Evolutionary conservation across 1,284 basidiomycete species (phyloP).

Genomic region (Sphagnurus paluster): DNA sequence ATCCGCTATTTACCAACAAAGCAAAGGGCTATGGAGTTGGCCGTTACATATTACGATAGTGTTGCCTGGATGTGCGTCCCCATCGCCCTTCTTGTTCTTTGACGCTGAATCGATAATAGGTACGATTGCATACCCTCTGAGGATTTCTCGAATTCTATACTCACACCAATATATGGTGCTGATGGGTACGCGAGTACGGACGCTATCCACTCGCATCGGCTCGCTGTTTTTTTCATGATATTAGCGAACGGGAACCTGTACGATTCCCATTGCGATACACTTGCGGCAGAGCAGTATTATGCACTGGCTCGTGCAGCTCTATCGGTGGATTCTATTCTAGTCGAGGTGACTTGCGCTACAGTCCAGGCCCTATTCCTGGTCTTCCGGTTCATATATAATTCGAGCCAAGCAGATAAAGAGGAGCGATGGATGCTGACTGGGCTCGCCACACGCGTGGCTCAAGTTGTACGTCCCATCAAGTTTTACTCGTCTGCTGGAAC

Average conservation of each 20-base stretch:
- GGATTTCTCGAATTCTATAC: conserved; percentile 38
- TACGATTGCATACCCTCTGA: conserved; percentile 40
- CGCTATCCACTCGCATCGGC: conserved; percentile 42
- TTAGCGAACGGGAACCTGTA: conserved; percentile 45
- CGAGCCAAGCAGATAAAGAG: conserved; percentile 44
- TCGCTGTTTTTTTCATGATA: conserved; percentile 51
- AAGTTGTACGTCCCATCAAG: conserved; percentile 37
- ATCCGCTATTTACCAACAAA: conserved; percentile 39
- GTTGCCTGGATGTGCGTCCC: conserved; percentile 48
- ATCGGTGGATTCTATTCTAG: conserved; percentile 42
- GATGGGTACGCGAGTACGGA: conserved; percentile 31
- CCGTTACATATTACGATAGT: conserved; percentile 42
- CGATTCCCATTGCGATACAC: conserved; percentile 33
- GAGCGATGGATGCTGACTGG: conserved; percentile 49
- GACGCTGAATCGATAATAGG: conserved; percentile 27
- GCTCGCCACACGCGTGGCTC: conserved; percentile 40
- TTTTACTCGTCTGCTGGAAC: background rate
- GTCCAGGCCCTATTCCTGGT: conserved; percentile 51
- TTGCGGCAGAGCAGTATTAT: conserved; percentile 39
- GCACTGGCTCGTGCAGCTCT: conserved; percentile 46
- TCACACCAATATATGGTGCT: conserved; percentile 43
- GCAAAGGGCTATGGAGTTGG: conserved; percentile 37
- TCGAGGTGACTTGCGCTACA: conserved; percentile 44
- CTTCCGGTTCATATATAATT: conserved; percentile 42
- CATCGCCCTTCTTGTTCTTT: background rate